phyloP scores from a whole-genome alignment of 306 rosid species.

The Medicago lupulina region DNA sequence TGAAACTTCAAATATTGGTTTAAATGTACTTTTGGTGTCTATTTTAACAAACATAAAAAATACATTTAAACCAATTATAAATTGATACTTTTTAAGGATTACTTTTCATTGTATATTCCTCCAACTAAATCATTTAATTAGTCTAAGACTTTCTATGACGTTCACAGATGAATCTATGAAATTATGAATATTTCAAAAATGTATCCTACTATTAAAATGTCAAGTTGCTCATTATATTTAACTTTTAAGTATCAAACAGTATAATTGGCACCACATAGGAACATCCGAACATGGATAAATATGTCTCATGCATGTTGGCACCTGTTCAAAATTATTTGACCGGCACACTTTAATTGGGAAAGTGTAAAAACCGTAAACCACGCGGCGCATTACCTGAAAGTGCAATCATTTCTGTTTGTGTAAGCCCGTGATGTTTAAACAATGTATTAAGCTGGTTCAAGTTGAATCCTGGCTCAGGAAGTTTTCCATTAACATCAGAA shows the following conservation, averaged over 20 bases:
- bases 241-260: not conserved
- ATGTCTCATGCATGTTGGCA: constrained; percentile 1
- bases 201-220: no score
- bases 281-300: not conserved
- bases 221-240: no score
- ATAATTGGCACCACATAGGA: not conserved
- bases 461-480: constrained; percentile 65
- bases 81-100: no score
- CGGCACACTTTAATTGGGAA: not conserved
- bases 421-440: constrained; percentile 59
- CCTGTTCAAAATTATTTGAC: not conserved
- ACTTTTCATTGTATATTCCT: no score
- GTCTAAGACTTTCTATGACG: no score
- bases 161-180: no score
- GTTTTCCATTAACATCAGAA: constrained; percentile 64
- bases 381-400: constrained; percentile 68
- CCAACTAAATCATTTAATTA: no score
- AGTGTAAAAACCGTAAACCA: not conserved
- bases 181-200: no score
- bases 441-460: constrained; percentile 73
- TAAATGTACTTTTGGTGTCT: no score
- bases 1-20: no score
- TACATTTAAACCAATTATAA: not conserved
- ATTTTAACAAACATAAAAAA: no score
- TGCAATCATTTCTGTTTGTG: constrained; percentile 78